These are phyloP conservation scores for Elongisporangium anandrum DNA, from an alignment of 352 stramenopile species.

Conservation along the genomic window DNA sequence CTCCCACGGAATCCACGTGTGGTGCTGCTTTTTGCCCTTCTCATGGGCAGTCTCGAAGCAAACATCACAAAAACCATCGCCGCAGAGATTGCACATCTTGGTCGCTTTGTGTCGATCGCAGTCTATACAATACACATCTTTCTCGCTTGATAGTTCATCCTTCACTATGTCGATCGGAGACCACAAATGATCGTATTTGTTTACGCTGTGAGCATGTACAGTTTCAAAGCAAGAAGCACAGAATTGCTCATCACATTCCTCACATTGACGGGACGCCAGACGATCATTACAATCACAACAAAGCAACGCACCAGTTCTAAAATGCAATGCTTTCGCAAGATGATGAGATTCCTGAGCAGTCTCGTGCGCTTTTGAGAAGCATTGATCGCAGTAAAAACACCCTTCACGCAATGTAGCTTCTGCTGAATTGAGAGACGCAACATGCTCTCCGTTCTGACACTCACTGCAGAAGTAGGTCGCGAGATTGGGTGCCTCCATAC, in stretches of 20 bases:
- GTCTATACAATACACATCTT: constrained; percentile 63
- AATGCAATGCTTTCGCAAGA: constrained; percentile 38
- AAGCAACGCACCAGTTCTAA: constrained; percentile 37
- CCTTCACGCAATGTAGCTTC: constrained; percentile 2
- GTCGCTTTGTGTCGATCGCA: constrained; percentile 46
- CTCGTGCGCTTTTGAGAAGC: constrained; percentile 41
- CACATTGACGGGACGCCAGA: constrained; percentile 41
- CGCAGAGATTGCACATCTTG: constrained; percentile 71
- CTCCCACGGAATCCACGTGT: constrained; percentile 60
- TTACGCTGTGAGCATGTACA: constrained; percentile 22
- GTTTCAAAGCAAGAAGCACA: constrained; percentile 46
- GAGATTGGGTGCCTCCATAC: constrained; percentile 3
- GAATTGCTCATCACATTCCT: constrained; percentile 61
- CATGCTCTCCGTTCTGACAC: constrained; percentile 6
- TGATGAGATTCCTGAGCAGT: constrained; percentile 41
- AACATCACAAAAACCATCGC: constrained; percentile 63
- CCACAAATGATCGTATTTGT: constrained; percentile 36
- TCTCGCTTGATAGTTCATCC: constrained; percentile 37
- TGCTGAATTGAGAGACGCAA: constrained; percentile 1
- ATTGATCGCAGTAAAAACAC: constrained; percentile 66
- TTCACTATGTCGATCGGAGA: constrained; percentile 48
- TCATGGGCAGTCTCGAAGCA: constrained; percentile 50
- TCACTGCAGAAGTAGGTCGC: constrained; percentile 43
- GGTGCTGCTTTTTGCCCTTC: constrained; percentile 53
- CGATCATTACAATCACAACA: constrained; percentile 46